These are phyloP conservation scores for Colletotrichum graminicola DNA, from an alignment of 2,329 filamentous ascomycete genomes.

Conservation along the genomic window DNA sequence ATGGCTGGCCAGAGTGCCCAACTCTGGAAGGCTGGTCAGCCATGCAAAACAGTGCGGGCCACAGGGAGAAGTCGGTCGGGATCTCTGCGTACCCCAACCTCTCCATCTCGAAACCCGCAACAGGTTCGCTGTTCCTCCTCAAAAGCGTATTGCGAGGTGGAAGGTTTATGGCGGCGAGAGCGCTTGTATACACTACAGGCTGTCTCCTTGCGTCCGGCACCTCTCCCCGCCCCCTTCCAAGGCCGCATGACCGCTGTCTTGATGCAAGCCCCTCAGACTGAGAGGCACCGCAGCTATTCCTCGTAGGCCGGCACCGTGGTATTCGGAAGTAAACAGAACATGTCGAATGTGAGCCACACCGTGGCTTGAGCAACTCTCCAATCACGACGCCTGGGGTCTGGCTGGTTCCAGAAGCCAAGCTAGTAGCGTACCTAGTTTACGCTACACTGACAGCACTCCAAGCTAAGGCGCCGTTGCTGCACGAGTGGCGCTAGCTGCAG, in stretches of 20 bases:
- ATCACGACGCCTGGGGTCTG: constrained; percentile 18
- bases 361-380: constrained; percentile 13
- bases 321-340: constrained; percentile 5
- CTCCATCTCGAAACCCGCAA: constrained; percentile 18
- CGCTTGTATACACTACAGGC: not conserved
- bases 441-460: not conserved
- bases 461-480: constrained; percentile 30
- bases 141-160: not conserved
- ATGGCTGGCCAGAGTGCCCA: not conserved
- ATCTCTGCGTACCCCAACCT: constrained; percentile 8
- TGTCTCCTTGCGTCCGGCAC: not conserved
- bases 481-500: constrained; percentile 30
- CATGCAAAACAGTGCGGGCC: not conserved
- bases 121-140: constrained; percentile 14
- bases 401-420: constrained; percentile 30
- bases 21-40: not conserved
- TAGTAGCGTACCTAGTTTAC: constrained; percentile 18
- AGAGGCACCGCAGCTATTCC: not conserved
- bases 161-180: constrained; percentile 4
- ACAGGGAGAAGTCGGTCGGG: constrained; percentile 3
- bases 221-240: not conserved
- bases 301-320: not conserved
- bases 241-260: not conserved
- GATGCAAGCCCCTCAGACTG: not conserved
- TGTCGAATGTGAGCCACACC: constrained; percentile 8